Conservation (phyloP, 306 rosid genomes). For the Ormosia semicastrata region DNA sequence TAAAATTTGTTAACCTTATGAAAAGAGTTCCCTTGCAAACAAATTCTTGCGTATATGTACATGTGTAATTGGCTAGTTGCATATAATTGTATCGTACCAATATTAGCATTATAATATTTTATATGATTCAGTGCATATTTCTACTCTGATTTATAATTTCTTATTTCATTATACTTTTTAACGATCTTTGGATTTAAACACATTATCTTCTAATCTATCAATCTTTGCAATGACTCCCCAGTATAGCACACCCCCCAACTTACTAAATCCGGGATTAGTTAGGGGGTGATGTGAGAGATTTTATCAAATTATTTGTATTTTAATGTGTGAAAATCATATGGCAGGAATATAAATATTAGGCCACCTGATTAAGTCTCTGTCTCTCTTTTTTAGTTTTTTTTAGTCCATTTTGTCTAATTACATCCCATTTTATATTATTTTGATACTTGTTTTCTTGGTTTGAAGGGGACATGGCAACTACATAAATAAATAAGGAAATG, state of each 20-base stretch:
- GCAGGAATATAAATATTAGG: not conserved
- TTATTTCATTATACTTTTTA: not conserved
- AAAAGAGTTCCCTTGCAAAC: not conserved
- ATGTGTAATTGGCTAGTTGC: not conserved
- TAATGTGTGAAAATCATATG: not conserved
- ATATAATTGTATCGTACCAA: not conserved
- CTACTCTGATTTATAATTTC: not conserved
- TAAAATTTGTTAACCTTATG: not conserved
- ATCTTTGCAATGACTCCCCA: not conserved
- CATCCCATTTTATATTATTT: not conserved
- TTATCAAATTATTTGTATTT: not conserved
- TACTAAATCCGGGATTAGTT: not conserved
- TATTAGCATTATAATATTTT: not conserved
- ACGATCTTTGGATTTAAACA: not conserved
- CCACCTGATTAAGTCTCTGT: not conserved
- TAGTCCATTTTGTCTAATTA: not conserved
- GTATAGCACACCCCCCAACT: not conserved
- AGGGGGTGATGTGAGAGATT: not conserved
- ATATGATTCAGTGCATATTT: not conserved
- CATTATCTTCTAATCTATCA: not conserved
- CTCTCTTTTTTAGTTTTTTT: not conserved
- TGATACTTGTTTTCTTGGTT: not conserved
- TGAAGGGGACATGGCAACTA: not conserved
- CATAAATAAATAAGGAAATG: not conserved
- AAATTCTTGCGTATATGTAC: not conserved